phyloP scores from a whole-genome alignment of 129 eudicot species.

The Ambrosia artemisiifolia region DNA sequence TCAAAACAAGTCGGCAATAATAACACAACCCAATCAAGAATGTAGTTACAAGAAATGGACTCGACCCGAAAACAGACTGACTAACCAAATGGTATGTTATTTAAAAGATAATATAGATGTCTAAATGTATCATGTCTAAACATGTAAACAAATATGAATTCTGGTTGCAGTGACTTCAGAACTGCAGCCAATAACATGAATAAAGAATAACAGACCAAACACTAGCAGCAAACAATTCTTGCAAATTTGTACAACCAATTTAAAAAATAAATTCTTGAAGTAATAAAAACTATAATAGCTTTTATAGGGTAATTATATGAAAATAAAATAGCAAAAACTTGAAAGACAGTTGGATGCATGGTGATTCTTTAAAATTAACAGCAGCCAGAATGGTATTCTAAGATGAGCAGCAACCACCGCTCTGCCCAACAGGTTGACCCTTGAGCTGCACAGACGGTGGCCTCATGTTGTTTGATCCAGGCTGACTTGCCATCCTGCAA shows the following conservation, averaged over 20 bases:
- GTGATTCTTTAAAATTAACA: conserved; percentile 12
- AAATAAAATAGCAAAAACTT: conserved; percentile 18
- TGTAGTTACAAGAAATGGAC: neutral
- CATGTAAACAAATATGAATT: conserved; percentile 10
- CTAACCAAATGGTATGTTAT: conserved; percentile 14
- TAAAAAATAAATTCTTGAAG: conserved; percentile 33
- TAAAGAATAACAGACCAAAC: conserved; percentile 32
- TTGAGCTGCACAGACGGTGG: conserved; percentile 71
- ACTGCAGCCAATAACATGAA: conserved; percentile 7
- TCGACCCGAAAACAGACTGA: neutral
- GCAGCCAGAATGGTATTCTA: conserved; percentile 17
- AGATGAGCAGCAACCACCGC: conserved; percentile 69
- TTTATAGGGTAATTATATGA: conserved; percentile 27
- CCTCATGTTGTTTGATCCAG: conserved; percentile 51
- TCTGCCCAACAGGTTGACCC: conserved; percentile 75
- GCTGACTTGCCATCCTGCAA: conserved; percentile 80
- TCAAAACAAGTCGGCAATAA: neutral
- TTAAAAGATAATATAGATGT: neutral
- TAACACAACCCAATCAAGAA: neutral
- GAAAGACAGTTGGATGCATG: neutral
- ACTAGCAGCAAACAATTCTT: conserved; percentile 18
- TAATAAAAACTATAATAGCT: conserved; percentile 34
- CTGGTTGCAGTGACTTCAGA: neutral
- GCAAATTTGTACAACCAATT: conserved; percentile 46
- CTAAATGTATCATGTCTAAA: neutral